Evolutionary conservation across 441 rosid genomes (phyloP).

Genomic region (Arabidopsis hybrid): DNA sequence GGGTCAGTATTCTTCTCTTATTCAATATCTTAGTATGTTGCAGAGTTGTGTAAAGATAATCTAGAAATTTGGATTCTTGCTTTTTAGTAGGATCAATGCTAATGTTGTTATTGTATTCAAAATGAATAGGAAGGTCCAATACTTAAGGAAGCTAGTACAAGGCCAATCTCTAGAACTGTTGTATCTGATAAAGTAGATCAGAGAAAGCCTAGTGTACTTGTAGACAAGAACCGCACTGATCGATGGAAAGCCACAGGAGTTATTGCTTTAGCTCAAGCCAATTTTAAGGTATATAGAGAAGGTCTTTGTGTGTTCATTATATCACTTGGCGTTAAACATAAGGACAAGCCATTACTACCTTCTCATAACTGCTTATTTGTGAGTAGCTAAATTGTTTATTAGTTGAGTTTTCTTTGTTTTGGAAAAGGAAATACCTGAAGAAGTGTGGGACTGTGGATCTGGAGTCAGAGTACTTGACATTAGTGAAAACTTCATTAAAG

Average conservation of each 20-base stretch:
- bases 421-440: slow-evolving; percentile 72
- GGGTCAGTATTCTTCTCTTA: slow-evolving; percentile 56
- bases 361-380: not conserved
- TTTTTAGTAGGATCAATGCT: slow-evolving; percentile 14
- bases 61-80: slow-evolving; percentile 5
- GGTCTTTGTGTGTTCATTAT: not conserved
- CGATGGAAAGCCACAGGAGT: slow-evolving; percentile 88
- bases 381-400: slow-evolving; percentile 8
- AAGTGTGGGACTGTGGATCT: slow-evolving; percentile 75
- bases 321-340: no score
- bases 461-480: slow-evolving; percentile 69
- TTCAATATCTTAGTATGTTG: not conserved
- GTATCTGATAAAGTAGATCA: slow-evolving; percentile 35
- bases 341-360: no score
- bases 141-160: slow-evolving; percentile 65
- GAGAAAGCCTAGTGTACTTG: slow-evolving; percentile 41
- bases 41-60: no score
- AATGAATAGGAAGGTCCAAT: slow-evolving; percentile 74
- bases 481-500: slow-evolving; percentile 63
- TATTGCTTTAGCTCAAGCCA: slow-evolving; percentile 69
- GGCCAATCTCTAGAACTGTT: slow-evolving; percentile 56
- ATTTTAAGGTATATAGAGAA: slow-evolving; percentile 63
- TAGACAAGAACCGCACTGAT: slow-evolving; percentile 60
- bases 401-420: slow-evolving; percentile 23
- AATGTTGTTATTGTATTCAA: slow-evolving; percentile 15